phyloP scores from a whole-genome alignment of 371 early-diverging fungal species.

The Haplosporangium sp. region DNA sequence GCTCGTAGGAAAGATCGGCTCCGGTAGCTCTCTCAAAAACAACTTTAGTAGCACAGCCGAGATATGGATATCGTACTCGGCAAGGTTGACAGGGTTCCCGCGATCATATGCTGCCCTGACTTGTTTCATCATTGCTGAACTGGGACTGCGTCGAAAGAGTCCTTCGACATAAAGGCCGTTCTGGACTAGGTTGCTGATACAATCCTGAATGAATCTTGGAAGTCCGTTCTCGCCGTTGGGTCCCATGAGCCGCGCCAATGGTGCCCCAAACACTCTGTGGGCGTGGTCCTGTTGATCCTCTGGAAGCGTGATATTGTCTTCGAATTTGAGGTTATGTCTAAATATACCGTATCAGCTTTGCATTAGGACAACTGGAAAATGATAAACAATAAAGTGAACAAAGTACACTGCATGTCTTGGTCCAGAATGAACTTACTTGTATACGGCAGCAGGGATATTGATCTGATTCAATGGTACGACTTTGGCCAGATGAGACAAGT shows the following conservation, averaged over 20 bases:
- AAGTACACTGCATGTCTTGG: not conserved
- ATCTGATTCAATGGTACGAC: conserved; percentile 78
- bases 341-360: not conserved
- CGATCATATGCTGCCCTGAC: conserved; percentile 79
- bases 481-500: conserved; percentile 73
- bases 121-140: conserved; percentile 64
- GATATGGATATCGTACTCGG: conserved; percentile 79
- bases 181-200: conserved; percentile 54
- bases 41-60: conserved; percentile 88
- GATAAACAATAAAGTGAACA: not conserved
- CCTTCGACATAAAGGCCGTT: conserved; percentile 87
- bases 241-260: conserved; percentile 76
- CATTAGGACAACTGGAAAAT: no score
- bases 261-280: conserved; percentile 66
- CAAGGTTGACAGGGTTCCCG: conserved; percentile 67
- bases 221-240: conserved; percentile 65
- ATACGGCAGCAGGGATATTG: conserved; percentile 81
- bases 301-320: conserved; percentile 53
- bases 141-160: conserved; percentile 89
- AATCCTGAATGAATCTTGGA: conserved; percentile 70
- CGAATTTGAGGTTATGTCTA: conserved; percentile 58
- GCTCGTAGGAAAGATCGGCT: conserved; percentile 71
- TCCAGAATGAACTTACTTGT: conserved; percentile 59
- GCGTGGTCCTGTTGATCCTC: conserved; percentile 30
- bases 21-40: conserved; percentile 86